Conservation (phyloP, 345 rosid genomes). For the Corchorus capsularis region DNA sequence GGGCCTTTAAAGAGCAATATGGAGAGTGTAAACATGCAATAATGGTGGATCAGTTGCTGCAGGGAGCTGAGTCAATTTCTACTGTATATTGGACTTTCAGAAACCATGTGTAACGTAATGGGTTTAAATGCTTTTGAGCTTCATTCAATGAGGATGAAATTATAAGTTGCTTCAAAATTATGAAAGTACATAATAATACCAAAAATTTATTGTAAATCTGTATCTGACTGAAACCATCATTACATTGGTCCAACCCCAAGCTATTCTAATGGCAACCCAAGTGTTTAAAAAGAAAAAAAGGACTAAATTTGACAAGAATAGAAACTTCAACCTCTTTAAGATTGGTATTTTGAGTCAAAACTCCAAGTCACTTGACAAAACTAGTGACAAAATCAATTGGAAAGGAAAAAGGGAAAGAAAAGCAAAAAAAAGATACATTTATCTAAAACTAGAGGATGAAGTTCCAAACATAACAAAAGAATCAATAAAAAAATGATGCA, state of each 20-base stretch:
- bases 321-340: not conserved
- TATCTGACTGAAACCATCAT: not conserved
- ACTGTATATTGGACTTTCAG: not conserved
- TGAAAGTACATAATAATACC: not conserved
- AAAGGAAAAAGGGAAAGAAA: not conserved
- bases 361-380: conserved; percentile 17
- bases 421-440: conserved; percentile 22
- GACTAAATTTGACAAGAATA: not conserved
- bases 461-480: conserved; percentile 46
- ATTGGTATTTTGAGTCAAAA: conserved; percentile 19
- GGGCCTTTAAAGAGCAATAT: not conserved
- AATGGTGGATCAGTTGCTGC: too few relatives aligned
- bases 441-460: conserved; percentile 22
- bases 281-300: not conserved
- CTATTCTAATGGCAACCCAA: not conserved
- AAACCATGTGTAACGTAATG: too few relatives aligned
- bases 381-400: conserved; percentile 27
- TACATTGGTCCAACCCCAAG: not conserved
- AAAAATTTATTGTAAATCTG: not conserved
- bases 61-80: too few relatives aligned
- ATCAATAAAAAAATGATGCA: conserved; percentile 53
- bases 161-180: not conserved
- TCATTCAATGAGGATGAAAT: not conserved
- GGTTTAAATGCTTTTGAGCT: too few relatives aligned
- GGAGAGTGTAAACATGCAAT: too few relatives aligned